Evolutionary conservation across 106 monocot genomes (phyloP), one percentile per base, ranked within the genome.

Genomic region (Dendrobium catenatum): DNA sequence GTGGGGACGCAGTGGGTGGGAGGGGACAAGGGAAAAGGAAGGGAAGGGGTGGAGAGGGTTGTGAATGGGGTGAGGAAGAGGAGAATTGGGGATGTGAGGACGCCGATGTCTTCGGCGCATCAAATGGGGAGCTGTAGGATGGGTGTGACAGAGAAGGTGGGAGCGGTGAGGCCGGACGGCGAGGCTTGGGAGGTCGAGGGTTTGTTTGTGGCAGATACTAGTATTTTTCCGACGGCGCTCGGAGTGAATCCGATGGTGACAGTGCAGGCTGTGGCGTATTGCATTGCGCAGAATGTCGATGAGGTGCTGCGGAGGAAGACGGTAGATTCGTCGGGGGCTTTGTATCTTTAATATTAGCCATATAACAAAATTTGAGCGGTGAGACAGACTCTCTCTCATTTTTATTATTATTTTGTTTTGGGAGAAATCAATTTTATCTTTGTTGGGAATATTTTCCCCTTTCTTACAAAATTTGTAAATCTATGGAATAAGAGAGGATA

Each of bases 181-280:
- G 92, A 92, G 85, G 90, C 81, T 42, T 96, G 96, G 96, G 96
- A 96, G 84, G 90, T 89, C 6, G 83, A 94, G 56, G 86, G 89
- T 42, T 68, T 96, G 86, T 96, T 86, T 70, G 92, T 96, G 19
- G 84, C 84, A 9, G 94, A 96, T 58, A 90, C 85, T 2, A 90
- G 91, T 70, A 86, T 96, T 37, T 81, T 91, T 42, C 94, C 96
- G 1, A 88, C 86, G 18, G 94, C 94, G 0, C 42, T 92, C 8
- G 96, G 90, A 10, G 85, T 96, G 49, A 96, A 96, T 66, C 96
- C 96, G 8, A 96, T 94, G 96, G 81, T 96, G 84, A 94, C 94
- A 33, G 83, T 94, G 48, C 92, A 94, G 59, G 87, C 96, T 37
- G 75, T 86, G 10, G 91, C 96, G 20, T 84, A 89, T 82, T 92